phyloP scores from a whole-genome alignment of 2,329 filamentous ascomycete genomes.

The Hymenoscyphus fraxineus region DNA sequence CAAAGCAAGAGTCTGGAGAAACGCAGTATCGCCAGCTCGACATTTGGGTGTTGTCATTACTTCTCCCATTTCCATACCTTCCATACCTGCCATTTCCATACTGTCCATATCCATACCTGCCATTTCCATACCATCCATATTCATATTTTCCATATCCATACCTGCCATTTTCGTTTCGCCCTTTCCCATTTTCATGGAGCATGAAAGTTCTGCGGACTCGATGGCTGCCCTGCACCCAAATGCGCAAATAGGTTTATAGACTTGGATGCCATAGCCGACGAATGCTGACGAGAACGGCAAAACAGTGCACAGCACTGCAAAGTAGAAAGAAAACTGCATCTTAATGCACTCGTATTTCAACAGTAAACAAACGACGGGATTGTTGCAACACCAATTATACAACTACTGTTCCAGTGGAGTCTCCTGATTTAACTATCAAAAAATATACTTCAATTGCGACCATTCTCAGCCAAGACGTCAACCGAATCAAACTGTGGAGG shows the following conservation, averaged over 20 bases:
- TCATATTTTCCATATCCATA: background rate
- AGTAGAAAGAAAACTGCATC: background rate
- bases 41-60: conserved; percentile 15
- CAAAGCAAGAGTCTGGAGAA: conserved; percentile 31
- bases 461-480: background rate
- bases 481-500: background rate
- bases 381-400: background rate
- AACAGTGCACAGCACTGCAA: background rate
- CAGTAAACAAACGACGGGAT: background rate
- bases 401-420: background rate
- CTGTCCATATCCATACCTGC: background rate
- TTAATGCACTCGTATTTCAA: background rate
- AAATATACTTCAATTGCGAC: background rate
- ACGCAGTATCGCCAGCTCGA: conserved; percentile 24
- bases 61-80: background rate
- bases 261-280: conserved; percentile 9
- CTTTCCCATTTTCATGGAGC: background rate
- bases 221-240: conserved; percentile 3
- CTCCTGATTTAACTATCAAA: background rate
- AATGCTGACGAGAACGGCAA: background rate
- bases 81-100: background rate
- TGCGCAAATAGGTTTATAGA: conserved; percentile 8
- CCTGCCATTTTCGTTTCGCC: background rate
- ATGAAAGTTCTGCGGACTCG: background rate
- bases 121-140: background rate